Percentiles rank a stretch among this genome's conserved stretches.
Conservation (phyloP, 73 alveolate species). For the Stentor roeselii region DNA sequence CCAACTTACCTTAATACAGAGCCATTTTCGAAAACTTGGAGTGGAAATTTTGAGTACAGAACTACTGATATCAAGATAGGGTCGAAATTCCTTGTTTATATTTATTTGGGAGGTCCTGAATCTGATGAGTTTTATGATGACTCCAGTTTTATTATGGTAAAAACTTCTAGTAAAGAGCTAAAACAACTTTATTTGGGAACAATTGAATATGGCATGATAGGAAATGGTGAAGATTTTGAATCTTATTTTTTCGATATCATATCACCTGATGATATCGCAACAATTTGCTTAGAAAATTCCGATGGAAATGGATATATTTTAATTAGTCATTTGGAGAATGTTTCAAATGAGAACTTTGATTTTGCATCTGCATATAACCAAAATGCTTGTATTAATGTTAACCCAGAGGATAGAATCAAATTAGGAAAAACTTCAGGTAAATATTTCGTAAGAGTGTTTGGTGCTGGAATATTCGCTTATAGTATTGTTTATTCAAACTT, state of each 20-base stretch:
- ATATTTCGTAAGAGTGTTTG: not conserved
- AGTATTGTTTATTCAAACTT: not conserved
- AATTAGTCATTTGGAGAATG: not conserved
- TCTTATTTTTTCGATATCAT: too few relatives aligned
- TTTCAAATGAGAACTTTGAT: too few relatives aligned
- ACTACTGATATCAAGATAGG: not conserved
- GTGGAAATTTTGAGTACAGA: not conserved
- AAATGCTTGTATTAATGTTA: not conserved
- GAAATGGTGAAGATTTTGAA: not conserved
- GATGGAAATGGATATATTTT: not conserved
- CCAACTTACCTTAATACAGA: not conserved
- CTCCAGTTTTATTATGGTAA: not conserved
- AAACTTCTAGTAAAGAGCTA: not conserved
- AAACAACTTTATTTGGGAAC: not conserved
- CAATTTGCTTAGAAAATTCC: not conserved
- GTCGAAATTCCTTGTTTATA: not conserved
- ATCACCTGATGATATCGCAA: not conserved
- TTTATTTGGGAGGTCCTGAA: too few relatives aligned
- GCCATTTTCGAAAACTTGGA: not conserved
- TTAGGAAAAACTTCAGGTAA: not conserved
- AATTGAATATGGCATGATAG: not conserved
- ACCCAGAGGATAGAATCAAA: not conserved
- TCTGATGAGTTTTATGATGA: not conserved
- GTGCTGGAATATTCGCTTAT: not conserved
- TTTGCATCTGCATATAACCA: not conserved